Conservation (phyloP, 2,329 filamentous ascomycete species). For the Ascochyta rabiei region DNA sequence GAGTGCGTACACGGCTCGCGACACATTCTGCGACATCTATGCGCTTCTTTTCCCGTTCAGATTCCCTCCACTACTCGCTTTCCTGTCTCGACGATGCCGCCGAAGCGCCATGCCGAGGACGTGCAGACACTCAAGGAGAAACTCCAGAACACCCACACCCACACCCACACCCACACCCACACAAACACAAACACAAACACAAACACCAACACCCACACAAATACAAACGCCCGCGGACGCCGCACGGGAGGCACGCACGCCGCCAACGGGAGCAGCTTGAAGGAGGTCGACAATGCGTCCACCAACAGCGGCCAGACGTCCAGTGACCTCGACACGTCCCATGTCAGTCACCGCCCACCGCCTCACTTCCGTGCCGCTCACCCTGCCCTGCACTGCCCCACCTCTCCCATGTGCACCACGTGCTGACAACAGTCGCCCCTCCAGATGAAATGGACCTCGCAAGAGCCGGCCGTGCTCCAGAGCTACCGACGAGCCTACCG, state of each 20-base stretch:
- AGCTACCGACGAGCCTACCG: conserved; percentile 76
- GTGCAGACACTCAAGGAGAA: conserved; percentile 51
- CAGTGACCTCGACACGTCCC: conserved; percentile 39
- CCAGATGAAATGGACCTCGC: conserved; percentile 69
- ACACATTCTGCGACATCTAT: conserved; percentile 5
- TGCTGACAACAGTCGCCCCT: conserved; percentile 19
- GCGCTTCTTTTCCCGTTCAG: neutral
- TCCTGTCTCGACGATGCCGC: conserved; percentile 42
- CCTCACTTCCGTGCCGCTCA: conserved; percentile 10
- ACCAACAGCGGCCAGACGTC: conserved; percentile 43
- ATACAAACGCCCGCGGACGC: conserved; percentile 44
- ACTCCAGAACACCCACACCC: conserved; percentile 45
- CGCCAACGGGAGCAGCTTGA: conserved; percentile 44
- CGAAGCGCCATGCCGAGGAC: conserved; percentile 49
- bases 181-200: conserved; percentile 36
- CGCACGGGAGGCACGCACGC: conserved; percentile 38
- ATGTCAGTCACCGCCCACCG: conserved; percentile 36
- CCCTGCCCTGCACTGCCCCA: neutral
- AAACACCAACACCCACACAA: conserved; percentile 37
- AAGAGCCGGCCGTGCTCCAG: conserved; percentile 72
- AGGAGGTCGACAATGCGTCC: conserved; percentile 48
- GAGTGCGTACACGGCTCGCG: conserved; percentile 11
- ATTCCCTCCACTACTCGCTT: conserved; percentile 4
- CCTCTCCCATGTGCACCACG: conserved; percentile 3
- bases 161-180: too few species aligned